These are phyloP conservation scores for Rhododendron ferrugineum DNA, from an alignment of 148 eudicot species.

Conservation along the genomic window DNA sequence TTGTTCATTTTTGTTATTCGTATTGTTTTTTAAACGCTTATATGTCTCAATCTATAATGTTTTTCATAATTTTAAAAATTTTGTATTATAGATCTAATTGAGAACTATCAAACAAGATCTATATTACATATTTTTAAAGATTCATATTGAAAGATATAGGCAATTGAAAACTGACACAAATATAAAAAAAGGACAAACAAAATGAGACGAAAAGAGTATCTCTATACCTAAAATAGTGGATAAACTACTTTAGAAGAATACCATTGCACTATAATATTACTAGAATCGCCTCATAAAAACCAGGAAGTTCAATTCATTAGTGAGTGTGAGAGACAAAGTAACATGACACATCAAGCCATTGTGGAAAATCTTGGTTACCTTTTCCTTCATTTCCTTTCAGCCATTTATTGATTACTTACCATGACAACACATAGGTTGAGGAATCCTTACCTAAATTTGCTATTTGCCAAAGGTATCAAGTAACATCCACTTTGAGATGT, in stretches of 20 bases:
- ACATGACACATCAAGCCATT: constrained; percentile 3
- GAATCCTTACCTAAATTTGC: constrained; percentile 6
- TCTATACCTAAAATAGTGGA: not conserved
- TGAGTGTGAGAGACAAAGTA: not conserved
- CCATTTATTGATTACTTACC: not conserved
- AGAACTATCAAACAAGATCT: too few species aligned
- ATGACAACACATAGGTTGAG: constrained; percentile 7
- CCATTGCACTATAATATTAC: not conserved
- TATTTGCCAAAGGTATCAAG: constrained; percentile 10
- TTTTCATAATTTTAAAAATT: too few species aligned
- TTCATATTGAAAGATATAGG: too few species aligned
- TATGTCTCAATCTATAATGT: too few species aligned
- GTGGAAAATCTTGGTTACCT: not conserved
- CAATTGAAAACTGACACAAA: too few species aligned
- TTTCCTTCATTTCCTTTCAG: not conserved
- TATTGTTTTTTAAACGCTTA: too few species aligned
- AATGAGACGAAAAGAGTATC: too few species aligned
- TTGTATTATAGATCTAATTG: too few species aligned
- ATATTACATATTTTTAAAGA: too few species aligned
- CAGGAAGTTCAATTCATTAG: not conserved
- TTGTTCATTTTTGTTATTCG: too few species aligned
- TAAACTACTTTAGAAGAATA: not conserved
- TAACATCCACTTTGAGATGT: not conserved
- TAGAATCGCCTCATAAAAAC: not conserved
- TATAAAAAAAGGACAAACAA: too few species aligned